phyloP scores from a whole-genome alignment of 1,284 basidiomycete genomes.

The Austropuccinia psidii region DNA sequence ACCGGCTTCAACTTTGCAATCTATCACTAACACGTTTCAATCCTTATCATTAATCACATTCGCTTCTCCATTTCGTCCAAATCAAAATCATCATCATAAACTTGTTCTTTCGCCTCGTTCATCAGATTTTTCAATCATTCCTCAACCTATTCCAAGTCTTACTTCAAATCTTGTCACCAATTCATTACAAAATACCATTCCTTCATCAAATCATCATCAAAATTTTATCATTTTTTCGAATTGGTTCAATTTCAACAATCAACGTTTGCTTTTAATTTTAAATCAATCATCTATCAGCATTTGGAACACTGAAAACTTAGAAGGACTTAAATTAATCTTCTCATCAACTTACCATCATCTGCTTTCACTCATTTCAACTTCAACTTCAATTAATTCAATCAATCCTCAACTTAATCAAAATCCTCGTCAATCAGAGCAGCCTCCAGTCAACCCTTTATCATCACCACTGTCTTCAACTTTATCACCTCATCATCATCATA shows the following conservation, averaged over 20 bases:
- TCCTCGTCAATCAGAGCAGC: background rate
- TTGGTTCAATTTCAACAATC: constrained; percentile 18
- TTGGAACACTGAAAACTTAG: constrained; percentile 32
- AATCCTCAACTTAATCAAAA: background rate
- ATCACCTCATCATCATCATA: background rate
- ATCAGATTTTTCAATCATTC: background rate
- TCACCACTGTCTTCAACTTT: background rate
- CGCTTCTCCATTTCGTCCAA: constrained; percentile 8
- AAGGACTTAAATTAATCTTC: background rate
- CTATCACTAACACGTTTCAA: constrained; percentile 25
- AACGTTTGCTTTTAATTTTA: background rate
- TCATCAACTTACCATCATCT: constrained; percentile 15
- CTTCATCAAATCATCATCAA: background rate
- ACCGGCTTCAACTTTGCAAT: constrained; percentile 17
- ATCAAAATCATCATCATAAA: background rate
- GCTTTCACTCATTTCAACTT: background rate
- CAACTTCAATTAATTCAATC: background rate
- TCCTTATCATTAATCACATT: constrained; percentile 5
- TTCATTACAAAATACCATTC: background rate
- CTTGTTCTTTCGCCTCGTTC: background rate
- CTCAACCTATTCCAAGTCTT: background rate
- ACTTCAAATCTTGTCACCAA: background rate
- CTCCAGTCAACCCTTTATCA: background rate
- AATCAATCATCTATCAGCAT: background rate
- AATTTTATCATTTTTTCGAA: constrained; percentile 6